These are phyloP conservation scores for Fusarium camptoceras DNA, from an alignment of 2,329 filamentous ascomycete species.

Conservation along the genomic window DNA sequence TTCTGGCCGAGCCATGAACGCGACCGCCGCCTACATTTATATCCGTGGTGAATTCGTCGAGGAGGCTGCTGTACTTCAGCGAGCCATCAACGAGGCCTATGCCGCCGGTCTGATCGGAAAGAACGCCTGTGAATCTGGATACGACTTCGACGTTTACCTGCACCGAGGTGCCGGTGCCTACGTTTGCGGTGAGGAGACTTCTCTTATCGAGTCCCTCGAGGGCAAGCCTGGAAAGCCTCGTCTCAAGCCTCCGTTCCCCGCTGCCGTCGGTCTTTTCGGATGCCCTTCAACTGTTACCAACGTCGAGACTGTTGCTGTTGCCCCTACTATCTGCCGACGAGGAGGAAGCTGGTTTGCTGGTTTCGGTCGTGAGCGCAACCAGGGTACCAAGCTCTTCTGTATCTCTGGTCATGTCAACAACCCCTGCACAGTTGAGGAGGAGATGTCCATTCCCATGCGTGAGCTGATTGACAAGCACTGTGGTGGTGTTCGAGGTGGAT, in stretches of 20 bases:
- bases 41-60: conserved; percentile 98
- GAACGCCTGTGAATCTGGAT: conserved; percentile 96
- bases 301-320: conserved; percentile 95
- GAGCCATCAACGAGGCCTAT: conserved; percentile 98
- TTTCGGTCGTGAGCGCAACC: conserved; percentile 95
- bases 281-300: conserved; percentile 98
- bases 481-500: conserved; percentile 93
- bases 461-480: conserved; percentile 99
- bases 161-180: conserved; percentile 98
- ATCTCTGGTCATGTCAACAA: conserved; percentile 99
- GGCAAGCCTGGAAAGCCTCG: conserved; percentile 99
- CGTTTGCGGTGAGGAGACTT: conserved; percentile 98
- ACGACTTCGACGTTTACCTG: conserved; percentile 97
- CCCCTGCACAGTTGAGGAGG: conserved; percentile 96
- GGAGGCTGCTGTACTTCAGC: conserved; percentile 92
- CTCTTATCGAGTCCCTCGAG: conserved; percentile 96
- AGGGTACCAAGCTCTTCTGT: conserved; percentile 97
- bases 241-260: conserved; percentile 98
- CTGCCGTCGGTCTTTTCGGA: conserved; percentile 95
- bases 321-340: conserved; percentile 93
- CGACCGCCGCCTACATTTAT: conserved; percentile 98
- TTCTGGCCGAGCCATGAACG: conserved; percentile 98
- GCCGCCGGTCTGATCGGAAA: conserved; percentile 94
- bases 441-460: conserved; percentile 97
- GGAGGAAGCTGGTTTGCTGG: conserved; percentile 92